A percentile compares a stretch with the other conserved stretches of the same genome.
Conservation (phyloP, 352 stramenopile species). For the Phytopythium sindhum region DNA sequence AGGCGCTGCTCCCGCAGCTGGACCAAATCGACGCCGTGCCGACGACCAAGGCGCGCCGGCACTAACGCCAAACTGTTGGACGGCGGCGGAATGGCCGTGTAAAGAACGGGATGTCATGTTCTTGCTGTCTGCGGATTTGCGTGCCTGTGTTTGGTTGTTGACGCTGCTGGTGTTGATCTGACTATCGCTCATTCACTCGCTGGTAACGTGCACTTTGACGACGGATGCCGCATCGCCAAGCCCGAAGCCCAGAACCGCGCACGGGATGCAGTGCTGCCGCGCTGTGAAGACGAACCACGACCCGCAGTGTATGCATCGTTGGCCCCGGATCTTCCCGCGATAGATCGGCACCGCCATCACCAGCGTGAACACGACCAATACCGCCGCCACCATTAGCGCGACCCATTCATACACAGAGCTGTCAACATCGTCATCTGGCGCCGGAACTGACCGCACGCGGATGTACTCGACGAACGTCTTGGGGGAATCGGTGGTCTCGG, state of each 20-base stretch:
- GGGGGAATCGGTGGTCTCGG: slow-evolving; percentile 36
- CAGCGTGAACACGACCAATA: slow-evolving; percentile 12
- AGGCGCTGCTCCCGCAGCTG: slow-evolving; percentile 86
- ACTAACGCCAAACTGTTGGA: neutral
- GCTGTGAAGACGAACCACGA: slow-evolving; percentile 59
- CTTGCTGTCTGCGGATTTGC: neutral
- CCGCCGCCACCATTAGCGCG: slow-evolving; percentile 18
- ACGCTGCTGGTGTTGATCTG: neutral
- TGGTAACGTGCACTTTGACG: slow-evolving; percentile 50
- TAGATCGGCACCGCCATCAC: slow-evolving; percentile 49
- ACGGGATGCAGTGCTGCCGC: slow-evolving; percentile 43
- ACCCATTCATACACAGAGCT: slow-evolving; percentile 31
- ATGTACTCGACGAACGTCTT: slow-evolving; percentile 51
- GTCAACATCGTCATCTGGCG: slow-evolving; percentile 13
- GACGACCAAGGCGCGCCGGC: slow-evolving; percentile 49
- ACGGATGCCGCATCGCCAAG: slow-evolving; percentile 31
- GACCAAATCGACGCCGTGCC: slow-evolving; percentile 93
- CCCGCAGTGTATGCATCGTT: slow-evolving; percentile 62
- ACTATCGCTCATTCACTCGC: slow-evolving; percentile 21
- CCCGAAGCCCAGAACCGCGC: slow-evolving; percentile 55
- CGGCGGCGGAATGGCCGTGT: neutral
- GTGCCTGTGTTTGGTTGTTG: neutral
- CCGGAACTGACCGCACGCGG: slow-evolving; percentile 51
- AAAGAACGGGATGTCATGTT: neutral
- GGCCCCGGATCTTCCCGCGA: slow-evolving; percentile 36